Percentiles rank a stretch among this genome's conserved stretches.
Conservation (phyloP, 371 early-diverging fungal genomes). For the Lichtheimia ornata region DNA sequence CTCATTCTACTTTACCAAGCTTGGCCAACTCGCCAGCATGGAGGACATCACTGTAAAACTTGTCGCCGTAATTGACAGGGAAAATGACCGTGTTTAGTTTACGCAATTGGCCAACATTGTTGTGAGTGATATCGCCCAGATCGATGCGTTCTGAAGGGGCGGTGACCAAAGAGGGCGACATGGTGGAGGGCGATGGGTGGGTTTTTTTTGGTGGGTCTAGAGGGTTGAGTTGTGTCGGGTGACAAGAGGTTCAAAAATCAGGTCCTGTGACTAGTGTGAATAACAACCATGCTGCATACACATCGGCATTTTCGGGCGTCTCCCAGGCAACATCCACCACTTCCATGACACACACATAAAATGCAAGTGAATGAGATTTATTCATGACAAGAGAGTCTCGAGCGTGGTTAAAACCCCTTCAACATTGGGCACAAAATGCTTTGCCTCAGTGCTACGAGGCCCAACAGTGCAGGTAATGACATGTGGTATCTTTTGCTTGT, state of each 20-base stretch:
- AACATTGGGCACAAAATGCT: slow-evolving; percentile 57
- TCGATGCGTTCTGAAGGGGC: slow-evolving; percentile 36
- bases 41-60: slow-evolving; percentile 81
- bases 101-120: slow-evolving; percentile 73
- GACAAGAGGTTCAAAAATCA: no score
- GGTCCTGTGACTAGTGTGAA: no score
- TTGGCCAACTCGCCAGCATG: slow-evolving; percentile 73
- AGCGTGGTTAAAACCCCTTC: slow-evolving; percentile 45
- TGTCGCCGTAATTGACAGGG: slow-evolving; percentile 82
- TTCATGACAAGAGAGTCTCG: slow-evolving; percentile 17
- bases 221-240: neutral
- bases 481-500: slow-evolving; percentile 40
- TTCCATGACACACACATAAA: no score
- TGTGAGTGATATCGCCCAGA: slow-evolving; percentile 67
- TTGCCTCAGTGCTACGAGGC: slow-evolving; percentile 59
- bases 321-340: no score
- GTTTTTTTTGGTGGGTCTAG: neutral
- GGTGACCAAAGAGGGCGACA: slow-evolving; percentile 25
- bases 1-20: slow-evolving; percentile 49
- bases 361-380: no score
- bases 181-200: neutral
- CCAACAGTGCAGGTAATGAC: slow-evolving; percentile 64
- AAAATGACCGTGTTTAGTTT: slow-evolving; percentile 81
- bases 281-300: no score
- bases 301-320: no score